Base-by-base conservation (phyloP, 2,329 filamentous ascomycete genomes). In the Helminthosporium solani region DNA sequence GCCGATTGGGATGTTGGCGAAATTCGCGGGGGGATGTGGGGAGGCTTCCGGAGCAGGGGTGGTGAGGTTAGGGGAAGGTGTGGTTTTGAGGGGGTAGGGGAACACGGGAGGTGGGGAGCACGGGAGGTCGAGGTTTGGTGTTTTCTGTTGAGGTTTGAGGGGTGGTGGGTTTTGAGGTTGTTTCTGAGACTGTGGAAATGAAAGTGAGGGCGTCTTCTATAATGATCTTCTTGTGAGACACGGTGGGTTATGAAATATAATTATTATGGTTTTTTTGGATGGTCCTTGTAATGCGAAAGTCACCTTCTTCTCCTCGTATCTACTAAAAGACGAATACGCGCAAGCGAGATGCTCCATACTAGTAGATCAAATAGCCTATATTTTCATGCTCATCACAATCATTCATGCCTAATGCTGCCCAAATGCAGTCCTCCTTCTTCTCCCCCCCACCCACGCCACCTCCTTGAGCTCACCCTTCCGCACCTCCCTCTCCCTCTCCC, bases 171-270 rank as follows among this genome's bases (percentile, higher is more conserved):
- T 47, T 34, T 33, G 40, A n/a, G 7, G 34, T 42, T 21, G 31
- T 43, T 28, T 40, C 34, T 25, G 45, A 44, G 30, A 47, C 40
- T 33, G 40, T 34, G 27, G 41, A 47, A 27, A 25, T 44, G 34
- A 47, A 34, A 28, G 19, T 4, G 21, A 15, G n/a, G n/a, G n/a
- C n/a, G n/a, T n/a, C n/a, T n/a, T n/a, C n/a, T n/a, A n/a, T n/a
- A n/a, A n/a, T n/a, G n/a, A n/a, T n/a, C n/a, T 40, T 11, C n/a
- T 31, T 15, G 30, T 25, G 35, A 27, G 12, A 23, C 6, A 25
- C 9, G 23, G 23, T 25, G 23, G 23, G 9, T 9, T 25, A n/a
- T n/a, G n/a, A n/a, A n/a, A n/a, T n/a, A n/a, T n/a, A n/a, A n/a
- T n/a, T n/a, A n/a, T n/a, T n/a, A n/a, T n/a, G n/a, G n/a, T n/a